Evolutionary conservation across 1,284 basidiomycete species (phyloP).

Genomic region (Cutaneotrichosporon curvatum): DNA sequence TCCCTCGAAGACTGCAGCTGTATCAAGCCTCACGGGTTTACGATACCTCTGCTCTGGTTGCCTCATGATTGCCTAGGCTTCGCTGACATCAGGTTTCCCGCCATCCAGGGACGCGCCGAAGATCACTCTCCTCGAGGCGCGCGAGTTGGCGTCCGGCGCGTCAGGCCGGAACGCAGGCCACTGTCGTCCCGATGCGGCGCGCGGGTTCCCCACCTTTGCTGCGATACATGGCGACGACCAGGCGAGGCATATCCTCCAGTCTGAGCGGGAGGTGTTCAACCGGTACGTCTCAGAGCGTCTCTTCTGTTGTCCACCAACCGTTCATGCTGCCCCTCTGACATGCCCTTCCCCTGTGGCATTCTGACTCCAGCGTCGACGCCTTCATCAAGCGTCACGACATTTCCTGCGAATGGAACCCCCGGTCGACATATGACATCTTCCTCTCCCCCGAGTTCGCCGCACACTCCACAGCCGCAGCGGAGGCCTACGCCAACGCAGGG

Average conservation of each 20-base stretch:
- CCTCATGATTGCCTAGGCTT: too few relatives aligned
- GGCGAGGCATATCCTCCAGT: constrained; percentile 15
- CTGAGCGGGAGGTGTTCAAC: constrained; percentile 4
- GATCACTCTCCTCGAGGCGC: constrained; percentile 38
- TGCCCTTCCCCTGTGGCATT: too few relatives aligned
- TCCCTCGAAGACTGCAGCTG: too few relatives aligned
- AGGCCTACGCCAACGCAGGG: constrained; percentile 15
- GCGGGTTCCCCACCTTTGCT: constrained; percentile 33
- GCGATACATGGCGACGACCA: constrained; percentile 26
- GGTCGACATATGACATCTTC: constrained; percentile 31
- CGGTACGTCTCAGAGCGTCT: neutral
- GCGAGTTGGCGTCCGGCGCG: constrained; percentile 41
- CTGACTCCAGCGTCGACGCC: constrained; percentile 11
- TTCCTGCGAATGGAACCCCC: constrained; percentile 33
- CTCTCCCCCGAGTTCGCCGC: constrained; percentile 29
- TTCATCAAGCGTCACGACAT: constrained; percentile 28
- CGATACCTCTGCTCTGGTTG: too few relatives aligned
- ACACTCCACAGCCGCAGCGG: constrained; percentile 19
- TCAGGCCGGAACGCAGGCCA: constrained; percentile 42
- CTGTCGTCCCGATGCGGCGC: constrained; percentile 34
- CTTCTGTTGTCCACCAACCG: too few relatives aligned
- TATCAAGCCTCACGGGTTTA: too few relatives aligned
- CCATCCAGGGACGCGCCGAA: constrained; percentile 1
- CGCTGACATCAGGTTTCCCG: too few relatives aligned
- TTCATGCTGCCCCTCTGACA: too few relatives aligned